Evolutionary conservation across 2,329 filamentous ascomycete species (phyloP).

Genomic region (Fusarium succisae): DNA sequence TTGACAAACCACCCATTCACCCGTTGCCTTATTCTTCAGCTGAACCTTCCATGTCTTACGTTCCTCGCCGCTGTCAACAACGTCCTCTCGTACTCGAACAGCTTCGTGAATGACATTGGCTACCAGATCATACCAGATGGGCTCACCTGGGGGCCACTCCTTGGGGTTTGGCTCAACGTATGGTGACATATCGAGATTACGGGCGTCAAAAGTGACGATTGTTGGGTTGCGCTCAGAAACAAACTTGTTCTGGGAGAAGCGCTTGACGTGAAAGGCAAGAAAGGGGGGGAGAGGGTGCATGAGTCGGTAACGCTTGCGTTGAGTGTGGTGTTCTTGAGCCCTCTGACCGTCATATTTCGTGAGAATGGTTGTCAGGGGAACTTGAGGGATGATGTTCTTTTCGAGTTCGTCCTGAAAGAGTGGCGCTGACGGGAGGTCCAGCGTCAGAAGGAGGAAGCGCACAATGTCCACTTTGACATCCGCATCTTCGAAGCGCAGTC

Average conservation of each 20-base stretch:
- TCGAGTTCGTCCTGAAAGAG: conserved; percentile 96
- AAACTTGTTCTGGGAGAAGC: conserved; percentile 97
- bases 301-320: conserved; percentile 88
- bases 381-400: conserved; percentile 95
- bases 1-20: conserved; percentile 93
- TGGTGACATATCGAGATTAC: conserved; percentile 83
- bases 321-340: conserved; percentile 88
- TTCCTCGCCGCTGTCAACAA: conserved; percentile 89
- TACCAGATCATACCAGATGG: conserved; percentile 93
- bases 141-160: conserved; percentile 76
- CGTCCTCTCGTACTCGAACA: conserved; percentile 79
- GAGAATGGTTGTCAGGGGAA: conserved; percentile 83
- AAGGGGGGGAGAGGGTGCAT: conserved; percentile 91
- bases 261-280: conserved; percentile 94
- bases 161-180: conserved; percentile 89
- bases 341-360: conserved; percentile 91
- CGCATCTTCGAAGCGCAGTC: conserved; percentile 90
- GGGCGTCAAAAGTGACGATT: conserved; percentile 93
- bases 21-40: conserved; percentile 79
- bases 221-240: conserved; percentile 96
- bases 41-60: conserved; percentile 94
- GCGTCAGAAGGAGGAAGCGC: conserved; percentile 89
- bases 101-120: conserved; percentile 93
- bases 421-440: conserved; percentile 90
- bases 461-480: conserved; percentile 79